phyloP scores from a whole-genome alignment of 345 rosid species.

The Sonneratia alba region DNA sequence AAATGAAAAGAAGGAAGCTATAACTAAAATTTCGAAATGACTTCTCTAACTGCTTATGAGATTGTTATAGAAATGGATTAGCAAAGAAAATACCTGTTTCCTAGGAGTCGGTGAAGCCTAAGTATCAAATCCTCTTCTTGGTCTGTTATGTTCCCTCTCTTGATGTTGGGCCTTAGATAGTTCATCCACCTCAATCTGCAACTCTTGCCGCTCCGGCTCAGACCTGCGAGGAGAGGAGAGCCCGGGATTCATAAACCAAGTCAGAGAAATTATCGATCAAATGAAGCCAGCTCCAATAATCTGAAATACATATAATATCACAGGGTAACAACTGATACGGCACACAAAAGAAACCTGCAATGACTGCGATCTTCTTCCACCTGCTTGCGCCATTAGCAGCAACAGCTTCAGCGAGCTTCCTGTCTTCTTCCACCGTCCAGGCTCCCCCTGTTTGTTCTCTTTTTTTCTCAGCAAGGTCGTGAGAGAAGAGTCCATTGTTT shows the following conservation, averaged over 20 bases:
- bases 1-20: no score
- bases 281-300: conserved; percentile 16
- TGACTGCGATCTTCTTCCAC: conserved; percentile 30
- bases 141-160: conserved; percentile 41
- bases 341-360: conserved; percentile 20
- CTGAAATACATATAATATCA: no score
- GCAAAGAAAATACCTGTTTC: conserved; percentile 24
- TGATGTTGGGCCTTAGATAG: conserved; percentile 41
- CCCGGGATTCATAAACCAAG: not conserved
- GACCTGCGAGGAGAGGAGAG: conserved; percentile 15
- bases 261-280: not conserved
- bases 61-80: not conserved
- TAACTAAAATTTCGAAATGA: no score
- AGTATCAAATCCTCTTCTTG: conserved; percentile 41
- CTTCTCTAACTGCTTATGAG: no score
- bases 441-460: conserved; percentile 21
- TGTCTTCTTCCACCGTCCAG: conserved; percentile 37
- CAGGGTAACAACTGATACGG: no score
- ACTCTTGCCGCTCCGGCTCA: conserved; percentile 36
- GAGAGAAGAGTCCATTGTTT: not conserved
- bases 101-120: conserved; percentile 39
- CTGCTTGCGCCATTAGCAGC: conserved; percentile 29
- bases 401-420: conserved; percentile 29
- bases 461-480: not conserved
- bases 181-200: conserved; percentile 45